A percentile compares a stretch with the other conserved stretches of the same genome.
phyloP scores from a whole-genome alignment of 129 eudicot genomes.

The Tagetes patula region DNA sequence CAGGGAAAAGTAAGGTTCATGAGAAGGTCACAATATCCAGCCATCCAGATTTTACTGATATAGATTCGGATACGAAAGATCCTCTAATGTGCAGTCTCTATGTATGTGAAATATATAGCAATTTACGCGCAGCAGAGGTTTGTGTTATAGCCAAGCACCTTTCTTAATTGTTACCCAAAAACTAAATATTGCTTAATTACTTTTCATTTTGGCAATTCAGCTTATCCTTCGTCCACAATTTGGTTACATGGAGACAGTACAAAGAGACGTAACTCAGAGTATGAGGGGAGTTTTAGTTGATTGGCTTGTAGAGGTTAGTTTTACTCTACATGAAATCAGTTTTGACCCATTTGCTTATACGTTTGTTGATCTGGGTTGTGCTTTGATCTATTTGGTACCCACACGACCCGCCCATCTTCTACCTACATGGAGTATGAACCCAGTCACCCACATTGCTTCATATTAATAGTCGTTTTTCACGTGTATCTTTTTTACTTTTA shows the following conservation, averaged over 20 bases:
- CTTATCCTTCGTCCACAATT: conserved; percentile 44
- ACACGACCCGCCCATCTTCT: background rate
- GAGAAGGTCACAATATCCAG: conserved; percentile 23
- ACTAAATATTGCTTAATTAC: conserved; percentile 4
- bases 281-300: conserved; percentile 79
- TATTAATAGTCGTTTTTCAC: conserved; percentile 3
- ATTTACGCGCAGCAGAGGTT: conserved; percentile 73
- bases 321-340: background rate
- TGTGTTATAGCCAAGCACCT: conserved; percentile 24
- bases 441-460: background rate
- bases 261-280: conserved; percentile 62
- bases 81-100: conserved; percentile 65
- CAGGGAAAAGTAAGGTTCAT: conserved; percentile 23
- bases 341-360: conserved; percentile 9
- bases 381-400: background rate
- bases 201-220: conserved; percentile 39
- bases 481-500: conserved; percentile 22
- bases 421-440: background rate
- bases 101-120: conserved; percentile 58
- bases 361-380: background rate
- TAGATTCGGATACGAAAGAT: conserved; percentile 64
- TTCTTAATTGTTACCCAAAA: conserved; percentile 5
- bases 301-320: conserved; percentile 87
- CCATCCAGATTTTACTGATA: conserved; percentile 40
- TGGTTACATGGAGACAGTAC: conserved; percentile 60